Base-by-base conservation (phyloP, 768 basidiomycete genomes). In the Hemileccinum impolitum region DNA sequence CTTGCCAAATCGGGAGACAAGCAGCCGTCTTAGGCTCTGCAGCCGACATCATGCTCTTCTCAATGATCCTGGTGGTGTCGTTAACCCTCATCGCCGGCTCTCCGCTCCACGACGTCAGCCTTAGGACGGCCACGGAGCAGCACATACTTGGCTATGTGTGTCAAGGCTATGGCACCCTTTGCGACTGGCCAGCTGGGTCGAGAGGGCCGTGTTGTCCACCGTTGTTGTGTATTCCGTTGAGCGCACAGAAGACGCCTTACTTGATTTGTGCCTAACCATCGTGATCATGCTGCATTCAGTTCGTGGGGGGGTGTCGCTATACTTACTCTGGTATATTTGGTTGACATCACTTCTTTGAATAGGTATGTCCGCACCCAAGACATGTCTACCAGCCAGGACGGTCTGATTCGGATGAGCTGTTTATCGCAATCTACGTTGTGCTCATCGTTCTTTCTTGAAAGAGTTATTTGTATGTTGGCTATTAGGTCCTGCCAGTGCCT, bases 131-230 rank as follows among this genome's bases (percentile, higher is more conserved):
- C 23, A 23, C 23, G 15, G 39, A 23, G 11, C 51, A 53, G 32
- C 13, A 25, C n/a, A 10, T 47, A 4, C 43, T 47, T 25, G 42
- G 21, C 32, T 30, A 18, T 8, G 3, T n/a, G 14, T 56, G 58
- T 9, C 37, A 39, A 7, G 13, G 13, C 0, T 36, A 40, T 9
- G 53, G 53, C 8, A 23, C 39, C 6, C 13, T 61, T 0, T 60
- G 59, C n/a, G 51, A 58, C 25, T 57, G 51, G 55, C 51, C 48
- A 6, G 37, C 28, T 21, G 59, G 59, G 18, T 34, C 59, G 43
- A 44, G 47, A 25, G 50, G 53, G 4, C 55, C 55, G 8, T 61
- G 59, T 38, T 51, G 59, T 34, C 9, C 39, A 17, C 49, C 47
- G 6, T 14, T 55, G 26, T n/a, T 61, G 7, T 61, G 56, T 35